Percentiles rank a stretch among this genome's conserved stretches.
These are phyloP conservation scores for Glycine latifolia DNA, from an alignment of 306 rosid genomes.

Conservation along the genomic window DNA sequence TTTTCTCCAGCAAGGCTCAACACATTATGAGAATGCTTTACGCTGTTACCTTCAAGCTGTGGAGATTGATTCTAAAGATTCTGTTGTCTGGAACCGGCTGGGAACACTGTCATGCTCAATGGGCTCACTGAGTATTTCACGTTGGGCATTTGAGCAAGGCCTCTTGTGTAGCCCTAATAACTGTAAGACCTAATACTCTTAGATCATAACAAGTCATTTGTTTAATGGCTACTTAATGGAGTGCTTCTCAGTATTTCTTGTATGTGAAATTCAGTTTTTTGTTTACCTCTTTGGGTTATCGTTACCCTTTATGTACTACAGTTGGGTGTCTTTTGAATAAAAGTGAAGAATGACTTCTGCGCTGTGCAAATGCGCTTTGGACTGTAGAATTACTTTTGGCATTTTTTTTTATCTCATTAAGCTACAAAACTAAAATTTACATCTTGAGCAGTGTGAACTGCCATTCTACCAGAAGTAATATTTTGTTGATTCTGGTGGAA, in stretches of 20 bases:
- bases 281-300: conserved; percentile 23
- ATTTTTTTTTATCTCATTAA: conserved; percentile 6
- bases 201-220: neutral
- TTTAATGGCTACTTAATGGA: conserved; percentile 12
- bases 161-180: conserved; percentile 95
- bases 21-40: conserved; percentile 78
- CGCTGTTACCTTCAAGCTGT: conserved; percentile 98
- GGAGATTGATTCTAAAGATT: conserved; percentile 93
- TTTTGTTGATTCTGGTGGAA: conserved; percentile 30
- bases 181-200: conserved; percentile 66
- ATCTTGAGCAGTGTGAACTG: conserved; percentile 9
- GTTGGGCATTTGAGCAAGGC: conserved; percentile 99
- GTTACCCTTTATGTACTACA: conserved; percentile 37
- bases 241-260: conserved; percentile 29
- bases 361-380: conserved; percentile 27
- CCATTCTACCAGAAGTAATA: conserved; percentile 20
- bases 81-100: conserved; percentile 97
- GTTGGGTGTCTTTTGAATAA: conserved; percentile 25
- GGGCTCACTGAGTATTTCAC: conserved; percentile 87
- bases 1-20: conserved; percentile 91
- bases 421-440: conserved; percentile 29
- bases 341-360: conserved; percentile 23
- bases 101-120: conserved; percentile 95
- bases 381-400: conserved; percentile 15
- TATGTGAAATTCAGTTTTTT: conserved; percentile 34